Evolutionary conservation across 768 basidiomycete species (phyloP).

Genomic region (Kwoniella europaea): DNA sequence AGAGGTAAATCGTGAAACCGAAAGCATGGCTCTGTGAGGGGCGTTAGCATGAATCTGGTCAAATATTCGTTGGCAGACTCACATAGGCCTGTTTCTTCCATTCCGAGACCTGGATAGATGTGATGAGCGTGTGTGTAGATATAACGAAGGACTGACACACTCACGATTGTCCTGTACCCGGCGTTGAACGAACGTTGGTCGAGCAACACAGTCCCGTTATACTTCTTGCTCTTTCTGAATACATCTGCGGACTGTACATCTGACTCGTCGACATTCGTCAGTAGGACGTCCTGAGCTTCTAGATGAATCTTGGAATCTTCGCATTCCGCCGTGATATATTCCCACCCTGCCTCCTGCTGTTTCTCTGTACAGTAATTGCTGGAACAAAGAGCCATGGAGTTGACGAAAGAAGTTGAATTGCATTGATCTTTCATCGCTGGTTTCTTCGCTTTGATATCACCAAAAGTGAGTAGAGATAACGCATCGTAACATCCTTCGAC

Average conservation of each 20-base stretch:
- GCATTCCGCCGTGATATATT: conserved; percentile 8
- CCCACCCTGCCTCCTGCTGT: conserved; percentile 11
- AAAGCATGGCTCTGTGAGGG: conserved; percentile 31
- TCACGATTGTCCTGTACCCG: conserved; percentile 15
- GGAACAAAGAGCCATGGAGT: conserved; percentile 11
- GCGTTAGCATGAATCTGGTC: neutral
- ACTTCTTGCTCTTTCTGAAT: conserved; percentile 6
- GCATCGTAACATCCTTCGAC: conserved; percentile 18
- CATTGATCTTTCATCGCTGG: conserved; percentile 9
- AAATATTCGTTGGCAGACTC: neutral
- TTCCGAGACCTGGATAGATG: neutral
- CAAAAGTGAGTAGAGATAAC: conserved; percentile 1
- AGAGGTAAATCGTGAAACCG: conserved; percentile 34
- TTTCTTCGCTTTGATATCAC: conserved; percentile 18
- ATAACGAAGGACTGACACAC: neutral
- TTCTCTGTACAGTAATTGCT: conserved; percentile 7
- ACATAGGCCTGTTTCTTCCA: conserved; percentile 2
- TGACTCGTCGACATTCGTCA: neutral
- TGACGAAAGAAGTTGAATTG: conserved; percentile 12
- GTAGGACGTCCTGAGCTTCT: neutral
- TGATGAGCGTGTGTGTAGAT: neutral
- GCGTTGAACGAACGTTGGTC: conserved; percentile 5
- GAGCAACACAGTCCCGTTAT: conserved; percentile 8
- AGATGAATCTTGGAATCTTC: conserved; percentile 6
- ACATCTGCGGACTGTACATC: neutral